Evolutionary conservation across 768 basidiomycete species (phyloP).

Genomic region (Termitomyces titanicus): DNA sequence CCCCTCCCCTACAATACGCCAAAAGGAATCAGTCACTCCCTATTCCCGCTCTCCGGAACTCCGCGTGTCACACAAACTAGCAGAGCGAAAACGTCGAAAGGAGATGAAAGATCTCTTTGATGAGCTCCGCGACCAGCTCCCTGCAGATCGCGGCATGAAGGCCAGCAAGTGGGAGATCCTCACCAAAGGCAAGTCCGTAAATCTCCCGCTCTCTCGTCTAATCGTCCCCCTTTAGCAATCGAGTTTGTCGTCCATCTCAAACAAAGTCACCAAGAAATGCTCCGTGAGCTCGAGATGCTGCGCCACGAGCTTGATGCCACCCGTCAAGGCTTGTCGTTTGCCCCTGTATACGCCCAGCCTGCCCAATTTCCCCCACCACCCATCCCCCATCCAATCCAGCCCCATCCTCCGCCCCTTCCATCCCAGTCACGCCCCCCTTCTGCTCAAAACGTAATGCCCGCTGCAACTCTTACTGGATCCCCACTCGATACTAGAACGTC

Average conservation of each 20-base stretch:
- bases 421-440: constrained; percentile 56
- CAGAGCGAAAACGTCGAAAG: constrained; percentile 93
- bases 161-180: constrained; percentile 99
- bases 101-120: constrained; percentile 99
- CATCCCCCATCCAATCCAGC: constrained; percentile 37
- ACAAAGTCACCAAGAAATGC: constrained; percentile 71
- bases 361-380: constrained; percentile 35
- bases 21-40: constrained; percentile 63
- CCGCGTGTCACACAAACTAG: constrained; percentile 93
- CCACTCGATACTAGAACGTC: constrained; percentile 38
- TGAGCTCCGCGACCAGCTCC: constrained; percentile 89
- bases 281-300: constrained; percentile 73
- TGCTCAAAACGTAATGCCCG: constrained; percentile 54
- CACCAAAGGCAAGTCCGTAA: constrained; percentile 71
- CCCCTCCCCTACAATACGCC: constrained; percentile 33
- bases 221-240: constrained; percentile 52
- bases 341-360: constrained; percentile 48
- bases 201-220: constrained; percentile 5
- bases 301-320: constrained; percentile 69
- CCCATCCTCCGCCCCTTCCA: constrained; percentile 28
- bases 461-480: constrained; percentile 23
- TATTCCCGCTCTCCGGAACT: constrained; percentile 96
- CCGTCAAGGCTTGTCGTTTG: constrained; percentile 58
- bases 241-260: constrained; percentile 84
- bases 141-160: constrained; percentile 91